Conservation (phyloP, 2,329 filamentous ascomycete genomes). For the Aspergillus pseudotamarii region DNA sequence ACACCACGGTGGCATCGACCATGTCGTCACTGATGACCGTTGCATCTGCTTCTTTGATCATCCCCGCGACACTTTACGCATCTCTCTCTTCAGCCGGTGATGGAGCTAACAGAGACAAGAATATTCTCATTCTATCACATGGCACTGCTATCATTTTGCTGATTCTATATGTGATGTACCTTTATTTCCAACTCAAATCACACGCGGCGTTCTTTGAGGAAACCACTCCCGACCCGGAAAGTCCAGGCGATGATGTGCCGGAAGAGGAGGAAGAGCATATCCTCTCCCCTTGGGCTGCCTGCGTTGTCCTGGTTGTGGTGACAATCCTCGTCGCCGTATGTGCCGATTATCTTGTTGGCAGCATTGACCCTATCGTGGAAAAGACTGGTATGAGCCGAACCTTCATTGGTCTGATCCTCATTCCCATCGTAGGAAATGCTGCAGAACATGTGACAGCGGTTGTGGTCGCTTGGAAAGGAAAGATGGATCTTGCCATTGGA, state of each 20-base stretch:
- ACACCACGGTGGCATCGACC: slow-evolving; percentile 53
- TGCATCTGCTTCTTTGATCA: slow-evolving; percentile 75
- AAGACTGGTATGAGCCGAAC: slow-evolving; percentile 74
- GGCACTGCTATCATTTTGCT: slow-evolving; percentile 77
- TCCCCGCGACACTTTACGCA: slow-evolving; percentile 74
- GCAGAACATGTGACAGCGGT: slow-evolving; percentile 82
- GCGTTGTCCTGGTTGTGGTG: slow-evolving; percentile 66
- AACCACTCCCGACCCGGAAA: slow-evolving; percentile 28
- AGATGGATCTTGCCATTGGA: slow-evolving; percentile 68
- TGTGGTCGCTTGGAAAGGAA: slow-evolving; percentile 76
- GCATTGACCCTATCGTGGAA: slow-evolving; percentile 72
- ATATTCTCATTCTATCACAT: slow-evolving; percentile 72
- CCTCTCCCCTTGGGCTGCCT: slow-evolving; percentile 67
- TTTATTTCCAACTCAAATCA: slow-evolving; percentile 76
- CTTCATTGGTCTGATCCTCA: slow-evolving; percentile 77
- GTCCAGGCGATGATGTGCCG: slow-evolving; percentile 30
- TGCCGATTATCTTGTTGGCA: slow-evolving; percentile 76
- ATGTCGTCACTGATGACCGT: slow-evolving; percentile 73
- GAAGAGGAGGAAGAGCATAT: slow-evolving; percentile 54
- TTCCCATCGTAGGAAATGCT: slow-evolving; percentile 79
- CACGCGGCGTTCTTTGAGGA: slow-evolving; percentile 72
- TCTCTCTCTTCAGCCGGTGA: slow-evolving; percentile 55
- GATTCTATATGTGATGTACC: slow-evolving; percentile 73
- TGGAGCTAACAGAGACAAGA: slow-evolving; percentile 43
- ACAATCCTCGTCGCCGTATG: slow-evolving; percentile 73